Evolutionary conservation across 768 basidiomycete species (phyloP).

Genomic region (Hygrocybe punicea): DNA sequence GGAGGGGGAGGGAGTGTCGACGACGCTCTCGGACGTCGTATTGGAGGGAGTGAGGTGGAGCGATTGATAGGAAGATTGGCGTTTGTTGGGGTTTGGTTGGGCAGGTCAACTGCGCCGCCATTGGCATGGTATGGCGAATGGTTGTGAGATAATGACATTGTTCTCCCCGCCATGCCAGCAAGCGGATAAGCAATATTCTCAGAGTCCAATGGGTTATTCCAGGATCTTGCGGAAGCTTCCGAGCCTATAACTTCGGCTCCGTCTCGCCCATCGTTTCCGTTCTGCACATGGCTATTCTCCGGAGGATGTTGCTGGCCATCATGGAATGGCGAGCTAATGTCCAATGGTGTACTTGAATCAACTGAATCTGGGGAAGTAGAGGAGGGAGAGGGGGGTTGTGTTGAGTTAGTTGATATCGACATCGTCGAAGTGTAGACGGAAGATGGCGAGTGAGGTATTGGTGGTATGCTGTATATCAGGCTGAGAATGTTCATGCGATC

Average conservation of each 20-base stretch:
- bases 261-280: slow-evolving; percentile 26
- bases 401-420: slow-evolving; percentile 47
- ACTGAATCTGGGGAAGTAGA: slow-evolving; percentile 51
- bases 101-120: slow-evolving; percentile 46
- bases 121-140: slow-evolving; percentile 48
- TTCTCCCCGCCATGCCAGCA: neutral
- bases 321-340: slow-evolving; percentile 33
- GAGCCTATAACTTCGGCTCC: slow-evolving; percentile 43
- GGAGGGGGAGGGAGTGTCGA: slow-evolving; percentile 63
- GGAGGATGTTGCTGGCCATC: slow-evolving; percentile 32
- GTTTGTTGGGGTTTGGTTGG: slow-evolving; percentile 23
- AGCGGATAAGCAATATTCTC: neutral
- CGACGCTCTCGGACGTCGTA: slow-evolving; percentile 48
- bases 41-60: slow-evolving; percentile 32
- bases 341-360: slow-evolving; percentile 36
- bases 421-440: slow-evolving; percentile 29
- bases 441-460: slow-evolving; percentile 60
- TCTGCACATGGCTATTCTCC: slow-evolving; percentile 20
- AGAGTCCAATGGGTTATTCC: neutral
- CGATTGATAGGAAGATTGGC: slow-evolving; percentile 30
- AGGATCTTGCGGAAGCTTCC: slow-evolving; percentile 40
- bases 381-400: slow-evolving; percentile 47
- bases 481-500: slow-evolving; percentile 92
- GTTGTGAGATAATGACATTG: slow-evolving; percentile 7
- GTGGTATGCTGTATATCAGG: slow-evolving; percentile 82